Evolutionary conservation across 1,139 yeast species (phyloP).

Genomic region (Candida albicans): DNA sequence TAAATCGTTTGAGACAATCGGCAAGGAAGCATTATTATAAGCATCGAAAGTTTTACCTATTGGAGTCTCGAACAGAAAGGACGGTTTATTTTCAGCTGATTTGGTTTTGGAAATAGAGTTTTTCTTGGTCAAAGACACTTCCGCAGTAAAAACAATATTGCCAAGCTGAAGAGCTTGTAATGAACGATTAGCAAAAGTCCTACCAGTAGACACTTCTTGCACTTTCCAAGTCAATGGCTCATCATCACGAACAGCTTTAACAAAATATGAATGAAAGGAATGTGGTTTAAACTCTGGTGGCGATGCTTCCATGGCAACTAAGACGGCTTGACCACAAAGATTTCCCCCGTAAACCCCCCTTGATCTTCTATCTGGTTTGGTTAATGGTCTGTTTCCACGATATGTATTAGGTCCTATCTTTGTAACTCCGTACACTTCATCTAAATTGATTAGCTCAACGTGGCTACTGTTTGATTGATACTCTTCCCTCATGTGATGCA

Average conservation of each 20-base stretch:
- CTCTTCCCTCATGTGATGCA: not conserved
- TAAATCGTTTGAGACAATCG: not conserved
- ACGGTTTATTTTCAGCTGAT: constrained; percentile 19
- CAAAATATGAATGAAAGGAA: constrained; percentile 42
- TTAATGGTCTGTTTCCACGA: constrained; percentile 30
- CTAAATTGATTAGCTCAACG: constrained; percentile 4
- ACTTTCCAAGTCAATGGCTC: constrained; percentile 30
- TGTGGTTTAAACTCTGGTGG: constrained; percentile 40
- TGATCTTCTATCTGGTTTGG: constrained; percentile 30
- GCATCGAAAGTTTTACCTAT: constrained; percentile 27
- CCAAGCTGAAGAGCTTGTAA: constrained; percentile 31
- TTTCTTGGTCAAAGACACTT: constrained; percentile 34
- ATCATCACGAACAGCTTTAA: constrained; percentile 37
- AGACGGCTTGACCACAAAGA: constrained; percentile 40
- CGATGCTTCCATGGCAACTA: constrained; percentile 37
- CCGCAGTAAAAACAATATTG: constrained; percentile 31
- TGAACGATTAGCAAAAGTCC: constrained; percentile 34
- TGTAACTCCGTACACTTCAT: constrained; percentile 23
- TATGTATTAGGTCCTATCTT: constrained; percentile 22
- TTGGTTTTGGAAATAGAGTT: constrained; percentile 22
- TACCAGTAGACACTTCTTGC: constrained; percentile 33
- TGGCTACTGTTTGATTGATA: not conserved
- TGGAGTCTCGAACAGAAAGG: constrained; percentile 38
- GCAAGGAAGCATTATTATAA: not conserved
- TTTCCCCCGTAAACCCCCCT: constrained; percentile 47